Evolutionary conservation across 768 basidiomycete genomes (phyloP).

Genomic region (Pulveroboletus sp.): DNA sequence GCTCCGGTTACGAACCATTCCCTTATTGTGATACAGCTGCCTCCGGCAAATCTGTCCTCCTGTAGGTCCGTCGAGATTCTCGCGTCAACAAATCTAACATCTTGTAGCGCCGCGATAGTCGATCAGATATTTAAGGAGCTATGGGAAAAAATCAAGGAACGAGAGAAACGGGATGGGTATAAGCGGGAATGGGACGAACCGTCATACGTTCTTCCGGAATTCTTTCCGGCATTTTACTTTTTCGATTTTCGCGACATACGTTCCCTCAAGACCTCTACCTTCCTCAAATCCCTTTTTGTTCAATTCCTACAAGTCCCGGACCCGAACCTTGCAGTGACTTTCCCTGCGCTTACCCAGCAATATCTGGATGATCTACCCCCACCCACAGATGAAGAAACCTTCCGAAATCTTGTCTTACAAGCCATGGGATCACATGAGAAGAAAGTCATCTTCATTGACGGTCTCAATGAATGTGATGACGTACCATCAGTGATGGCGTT

Average conservation of each 20-base stretch:
- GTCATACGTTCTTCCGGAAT: conserved; percentile 19
- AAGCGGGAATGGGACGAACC: conserved; percentile 16
- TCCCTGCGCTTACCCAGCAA: conserved; percentile 19
- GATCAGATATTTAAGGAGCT: conserved; percentile 23
- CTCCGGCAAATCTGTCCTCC: conserved; percentile 23
- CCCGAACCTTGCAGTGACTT: conserved; percentile 16
- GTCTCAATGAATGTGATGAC: conserved; percentile 28
- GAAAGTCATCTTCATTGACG: conserved; percentile 22
- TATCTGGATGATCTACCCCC: conserved; percentile 17
- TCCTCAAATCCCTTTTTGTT: conserved; percentile 24
- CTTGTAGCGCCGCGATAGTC: conserved; percentile 21
- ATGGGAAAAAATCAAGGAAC: conserved; percentile 20
- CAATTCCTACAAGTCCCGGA: conserved; percentile 27
- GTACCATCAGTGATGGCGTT: conserved; percentile 16
- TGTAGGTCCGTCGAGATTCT: conserved; percentile 10
- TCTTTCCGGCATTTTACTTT: conserved; percentile 26
- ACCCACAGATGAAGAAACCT: conserved; percentile 10
- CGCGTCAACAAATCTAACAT: conserved; percentile 2
- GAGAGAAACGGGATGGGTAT: conserved; percentile 15
- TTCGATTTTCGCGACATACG: conserved; percentile 29
- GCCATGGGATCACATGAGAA: conserved; percentile 23
- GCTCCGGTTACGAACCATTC: not conserved
- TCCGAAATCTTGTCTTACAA: conserved; percentile 18
- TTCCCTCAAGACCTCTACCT: conserved; percentile 11
- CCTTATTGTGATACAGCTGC: conserved; percentile 14